A percentile compares a stretch with the other conserved stretches of the same genome.
phyloP scores from a whole-genome alignment of 1,139 yeast species.

The Diutina neorugosa region DNA sequence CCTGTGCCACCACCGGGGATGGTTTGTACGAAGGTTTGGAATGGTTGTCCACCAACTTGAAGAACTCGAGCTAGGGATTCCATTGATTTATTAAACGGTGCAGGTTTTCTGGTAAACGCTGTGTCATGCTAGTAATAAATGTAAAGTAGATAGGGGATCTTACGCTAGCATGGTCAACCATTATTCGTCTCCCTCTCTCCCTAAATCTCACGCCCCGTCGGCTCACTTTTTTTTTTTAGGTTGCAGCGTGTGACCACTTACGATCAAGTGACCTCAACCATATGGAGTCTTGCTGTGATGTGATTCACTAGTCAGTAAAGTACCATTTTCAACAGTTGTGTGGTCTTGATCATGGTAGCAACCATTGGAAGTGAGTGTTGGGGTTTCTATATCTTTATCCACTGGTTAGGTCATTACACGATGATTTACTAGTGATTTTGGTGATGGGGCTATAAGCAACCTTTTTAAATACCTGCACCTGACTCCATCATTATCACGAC shows the following conservation, averaged over 20 bases:
- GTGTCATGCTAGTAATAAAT: background rate
- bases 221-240: background rate
- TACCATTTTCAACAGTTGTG: too few relatives aligned
- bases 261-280: background rate
- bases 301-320: too few relatives aligned
- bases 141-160: background rate
- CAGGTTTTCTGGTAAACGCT: slow-evolving; percentile 4
- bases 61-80: slow-evolving; percentile 31
- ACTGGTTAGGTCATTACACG: too few relatives aligned
- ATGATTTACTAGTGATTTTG: too few relatives aligned
- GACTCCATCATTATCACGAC: background rate
- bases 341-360: too few relatives aligned
- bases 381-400: too few relatives aligned
- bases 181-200: background rate
- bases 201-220: background rate
- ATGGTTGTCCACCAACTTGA: slow-evolving; percentile 80
- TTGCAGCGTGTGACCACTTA: background rate
- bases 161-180: background rate
- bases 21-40: slow-evolving; percentile 86
- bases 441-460: too few relatives aligned
- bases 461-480: too few relatives aligned
- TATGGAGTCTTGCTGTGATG: background rate
- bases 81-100: slow-evolving; percentile 1
- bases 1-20: slow-evolving; percentile 86
- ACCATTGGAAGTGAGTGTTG: too few relatives aligned